phyloP scores from a whole-genome alignment of 1,139 yeast genomes.

The Saccharomyces hybrid region DNA sequence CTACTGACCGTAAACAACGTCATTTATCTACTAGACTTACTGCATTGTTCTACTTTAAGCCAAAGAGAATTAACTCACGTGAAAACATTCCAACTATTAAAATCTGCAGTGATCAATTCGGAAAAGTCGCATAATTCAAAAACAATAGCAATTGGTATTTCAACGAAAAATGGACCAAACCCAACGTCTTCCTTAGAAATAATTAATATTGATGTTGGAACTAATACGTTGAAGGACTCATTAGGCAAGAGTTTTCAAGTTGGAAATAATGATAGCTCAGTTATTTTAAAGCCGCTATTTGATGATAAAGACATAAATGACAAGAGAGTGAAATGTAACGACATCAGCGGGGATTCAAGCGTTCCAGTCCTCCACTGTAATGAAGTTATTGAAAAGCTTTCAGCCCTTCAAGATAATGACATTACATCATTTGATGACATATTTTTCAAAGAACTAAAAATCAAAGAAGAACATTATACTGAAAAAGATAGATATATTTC shows the following conservation, averaged over 20 bases:
- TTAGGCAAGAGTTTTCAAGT: conserved; percentile 52
- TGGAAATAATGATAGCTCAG: conserved; percentile 14
- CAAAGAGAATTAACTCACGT: conserved; percentile 28
- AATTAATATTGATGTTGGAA: conserved; percentile 54
- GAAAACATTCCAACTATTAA: conserved; percentile 28
- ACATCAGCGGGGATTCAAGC: conserved; percentile 2
- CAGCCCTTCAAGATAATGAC: conserved; percentile 11
- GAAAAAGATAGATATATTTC: conserved; percentile 58
- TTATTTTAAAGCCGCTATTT: conserved; percentile 22
- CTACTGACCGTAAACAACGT: conserved; percentile 33
- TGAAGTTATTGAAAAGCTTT: conserved; percentile 21
- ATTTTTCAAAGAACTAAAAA: conserved; percentile 28
- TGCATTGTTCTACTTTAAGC: conserved; percentile 37
- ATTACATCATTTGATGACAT: conserved; percentile 24
- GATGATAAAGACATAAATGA: conserved; percentile 13
- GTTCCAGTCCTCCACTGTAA: conserved; percentile 23
- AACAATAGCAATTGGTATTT: conserved; percentile 28
- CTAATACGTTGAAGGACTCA: conserved; percentile 64
- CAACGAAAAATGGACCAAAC: conserved; percentile 25
- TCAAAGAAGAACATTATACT: conserved; percentile 44
- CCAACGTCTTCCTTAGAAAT: conserved; percentile 33
- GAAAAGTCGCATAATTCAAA: conserved; percentile 13
- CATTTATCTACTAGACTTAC: conserved; percentile 37
- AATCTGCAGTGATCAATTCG: conserved; percentile 19
- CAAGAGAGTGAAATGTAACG: conserved; percentile 9